Conservation (phyloP, 192 early-diverging fungal genomes). For the Rhizophagus sp. region DNA sequence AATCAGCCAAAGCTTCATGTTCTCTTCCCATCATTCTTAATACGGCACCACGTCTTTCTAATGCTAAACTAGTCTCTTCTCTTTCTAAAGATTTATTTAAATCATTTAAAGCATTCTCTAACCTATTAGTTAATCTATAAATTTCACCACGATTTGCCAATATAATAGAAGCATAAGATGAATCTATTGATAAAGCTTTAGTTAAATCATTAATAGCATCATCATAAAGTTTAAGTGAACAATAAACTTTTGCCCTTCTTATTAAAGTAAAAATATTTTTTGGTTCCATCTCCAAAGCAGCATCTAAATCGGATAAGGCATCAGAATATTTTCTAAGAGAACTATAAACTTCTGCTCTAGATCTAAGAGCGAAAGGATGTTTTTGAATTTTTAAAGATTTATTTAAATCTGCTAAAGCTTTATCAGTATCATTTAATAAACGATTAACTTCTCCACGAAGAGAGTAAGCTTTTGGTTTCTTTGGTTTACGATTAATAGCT, state of each 20-base stretch:
- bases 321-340: not conserved
- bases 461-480: conserved; percentile 7
- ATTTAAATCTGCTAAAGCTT: conserved; percentile 15
- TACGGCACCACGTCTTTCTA: conserved; percentile 4
- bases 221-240: not conserved
- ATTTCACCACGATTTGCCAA: conserved; percentile 21
- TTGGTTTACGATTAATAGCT: conserved; percentile 7
- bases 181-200: not conserved
- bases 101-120: conserved; percentile 18
- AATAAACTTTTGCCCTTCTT: conserved; percentile 15
- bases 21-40: not conserved
- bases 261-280: conserved; percentile 2
- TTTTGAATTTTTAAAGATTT: not conserved
- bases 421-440: not conserved
- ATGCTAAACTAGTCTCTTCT: not conserved
- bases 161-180: not conserved
- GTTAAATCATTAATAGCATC: conserved; percentile 16
- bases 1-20: conserved; percentile 20
- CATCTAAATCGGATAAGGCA: conserved; percentile 14
- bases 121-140: conserved; percentile 1
- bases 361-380: not conserved
- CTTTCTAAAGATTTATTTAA: conserved; percentile 1
- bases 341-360: conserved; percentile 11
- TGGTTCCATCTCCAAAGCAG: conserved; percentile 17
- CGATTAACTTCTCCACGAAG: conserved; percentile 8